Evolutionary conservation across 2,329 filamentous ascomycete species (phyloP), one percentile per base, ranked within the genome.

Genomic region (Penicillium rolfsii): DNA sequence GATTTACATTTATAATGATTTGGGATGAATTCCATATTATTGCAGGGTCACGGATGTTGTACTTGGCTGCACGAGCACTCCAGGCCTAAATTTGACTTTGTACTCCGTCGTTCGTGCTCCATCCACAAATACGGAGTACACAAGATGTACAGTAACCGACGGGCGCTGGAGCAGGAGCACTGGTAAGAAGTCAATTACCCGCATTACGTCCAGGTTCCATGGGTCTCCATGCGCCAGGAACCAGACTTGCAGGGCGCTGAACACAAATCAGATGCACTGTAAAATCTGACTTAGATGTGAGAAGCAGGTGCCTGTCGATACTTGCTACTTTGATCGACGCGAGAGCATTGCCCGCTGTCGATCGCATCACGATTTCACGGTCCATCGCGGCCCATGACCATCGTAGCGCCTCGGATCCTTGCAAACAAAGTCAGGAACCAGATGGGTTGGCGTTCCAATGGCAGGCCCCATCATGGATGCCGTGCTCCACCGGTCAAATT

Each of bases 241-340:
- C 55, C 55, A 16, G 41, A 55, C 40, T 57, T 61, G 26, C 41
- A 52, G 22, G 22, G 5, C 22, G 43, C 30, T 43, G 19, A n/a
- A 35, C 19, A n/a, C 50, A 45, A 52, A 52, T 53, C 50, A 41
- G 22, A 48, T 45, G 19, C 30, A 33, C 30, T 33, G 30, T 53
- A 26, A 33, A 46, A 45, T 46, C 12, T 12, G 26, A 45, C 9
- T 14, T 30, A 24, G 40, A 19, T 38, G 41, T 28, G 5, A 45
- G 38, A 35, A 35, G 56, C 49, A 57, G 61, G 57, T 65, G 63
- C 59, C 61, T 65, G 64, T 59, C 64, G 64, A 64, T 64, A 62
- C 64, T 43, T 65, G 56, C 64, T 62, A 7, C 38, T 55, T 45
- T 58, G 36, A 57, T 57, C 55, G 26, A 43, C 28, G 50, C 59